Evolutionary conservation across 1,284 basidiomycete genomes (phyloP).

Genomic region (Microbotryomycetes sp.): DNA sequence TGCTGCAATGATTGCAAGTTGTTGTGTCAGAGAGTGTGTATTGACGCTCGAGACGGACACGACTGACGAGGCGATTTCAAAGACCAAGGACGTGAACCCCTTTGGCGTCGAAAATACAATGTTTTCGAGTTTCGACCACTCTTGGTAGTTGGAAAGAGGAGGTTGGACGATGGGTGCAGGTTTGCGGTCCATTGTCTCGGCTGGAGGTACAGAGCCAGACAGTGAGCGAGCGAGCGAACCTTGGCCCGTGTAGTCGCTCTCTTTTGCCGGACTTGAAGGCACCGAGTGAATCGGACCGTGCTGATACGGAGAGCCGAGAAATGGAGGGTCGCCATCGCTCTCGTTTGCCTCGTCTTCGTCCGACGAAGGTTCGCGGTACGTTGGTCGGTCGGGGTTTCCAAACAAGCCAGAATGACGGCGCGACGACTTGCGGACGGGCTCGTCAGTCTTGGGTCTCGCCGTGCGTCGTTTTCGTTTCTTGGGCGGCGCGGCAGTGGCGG

Average conservation of each 20-base stretch:
- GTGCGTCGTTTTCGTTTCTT: too few species aligned
- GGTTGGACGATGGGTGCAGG: background rate
- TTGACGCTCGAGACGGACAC: background rate
- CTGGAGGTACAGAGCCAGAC: background rate
- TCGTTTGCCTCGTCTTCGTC: background rate
- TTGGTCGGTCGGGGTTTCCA: background rate
- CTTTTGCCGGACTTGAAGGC: background rate
- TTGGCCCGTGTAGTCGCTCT: background rate
- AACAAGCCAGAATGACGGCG: background rate
- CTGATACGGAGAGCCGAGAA: background rate
- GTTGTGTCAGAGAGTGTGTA: background rate
- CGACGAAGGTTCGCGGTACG: background rate
- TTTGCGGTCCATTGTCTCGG: background rate
- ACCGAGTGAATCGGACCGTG: background rate
- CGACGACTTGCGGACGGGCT: background rate
- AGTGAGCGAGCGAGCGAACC: background rate
- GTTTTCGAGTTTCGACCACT: constrained; percentile 17
- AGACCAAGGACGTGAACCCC: constrained; percentile 13
- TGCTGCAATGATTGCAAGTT: background rate
- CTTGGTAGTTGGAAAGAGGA: constrained; percentile 5
- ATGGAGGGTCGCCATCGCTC: background rate
- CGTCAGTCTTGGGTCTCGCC: too few species aligned
- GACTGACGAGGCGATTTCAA: constrained; percentile 18
- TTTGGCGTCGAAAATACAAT: constrained; percentile 21
- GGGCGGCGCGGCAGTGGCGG: too few species aligned